Percentiles rank a stretch among this genome's conserved stretches.
Evolutionary conservation across 805 yeast genomes (phyloP).

Genomic region (Metschnikowia picachoensis): DNA sequence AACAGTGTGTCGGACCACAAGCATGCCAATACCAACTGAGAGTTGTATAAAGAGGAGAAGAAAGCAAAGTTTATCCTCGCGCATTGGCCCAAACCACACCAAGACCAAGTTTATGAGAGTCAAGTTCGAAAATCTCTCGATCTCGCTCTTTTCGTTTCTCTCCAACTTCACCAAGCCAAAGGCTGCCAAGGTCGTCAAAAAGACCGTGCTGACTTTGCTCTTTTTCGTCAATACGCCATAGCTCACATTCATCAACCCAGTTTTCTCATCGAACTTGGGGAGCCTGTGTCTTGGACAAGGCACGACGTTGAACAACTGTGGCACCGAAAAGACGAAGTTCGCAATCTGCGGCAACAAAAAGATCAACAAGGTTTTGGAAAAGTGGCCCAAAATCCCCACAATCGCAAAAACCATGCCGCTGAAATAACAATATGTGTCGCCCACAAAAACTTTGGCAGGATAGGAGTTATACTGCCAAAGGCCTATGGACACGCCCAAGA

Average conservation of each 20-base stretch:
- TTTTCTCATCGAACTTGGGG: conserved; percentile 66
- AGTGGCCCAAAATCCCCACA: conserved; percentile 93
- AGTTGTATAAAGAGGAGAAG: conserved; percentile 62
- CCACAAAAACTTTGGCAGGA: conserved; percentile 93
- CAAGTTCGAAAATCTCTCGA: conserved; percentile 64
- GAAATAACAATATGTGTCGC: conserved; percentile 96
- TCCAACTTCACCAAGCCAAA: conserved; percentile 45
- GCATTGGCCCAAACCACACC: conserved; percentile 86
- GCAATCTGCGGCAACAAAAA: conserved; percentile 88
- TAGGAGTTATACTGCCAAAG: conserved; percentile 78
- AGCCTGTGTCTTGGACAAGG: conserved; percentile 96
- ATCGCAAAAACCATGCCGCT: conserved; percentile 99
- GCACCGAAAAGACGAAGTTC: conserved; percentile 87
- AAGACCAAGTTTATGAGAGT: conserved; percentile 80
- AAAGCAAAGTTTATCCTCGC: conserved; percentile 74
- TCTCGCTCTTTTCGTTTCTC: conserved; percentile 19
- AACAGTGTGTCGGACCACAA: conserved; percentile 72
- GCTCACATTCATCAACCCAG: conserved; percentile 71
- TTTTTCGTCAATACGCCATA: conserved; percentile 33
- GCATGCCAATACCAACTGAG: conserved; percentile 58
- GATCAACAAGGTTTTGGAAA: conserved; percentile 83
- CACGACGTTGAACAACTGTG: conserved; percentile 80
- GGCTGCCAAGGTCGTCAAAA: conserved; percentile 45
- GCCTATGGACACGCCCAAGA: conserved; percentile 78
- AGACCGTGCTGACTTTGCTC: conserved; percentile 16